A percentile compares a stretch with the other conserved stretches of the same genome.
phyloP scores from a whole-genome alignment of 2,329 filamentous ascomycete genomes.

The Sodiomyces alkalinus region DNA sequence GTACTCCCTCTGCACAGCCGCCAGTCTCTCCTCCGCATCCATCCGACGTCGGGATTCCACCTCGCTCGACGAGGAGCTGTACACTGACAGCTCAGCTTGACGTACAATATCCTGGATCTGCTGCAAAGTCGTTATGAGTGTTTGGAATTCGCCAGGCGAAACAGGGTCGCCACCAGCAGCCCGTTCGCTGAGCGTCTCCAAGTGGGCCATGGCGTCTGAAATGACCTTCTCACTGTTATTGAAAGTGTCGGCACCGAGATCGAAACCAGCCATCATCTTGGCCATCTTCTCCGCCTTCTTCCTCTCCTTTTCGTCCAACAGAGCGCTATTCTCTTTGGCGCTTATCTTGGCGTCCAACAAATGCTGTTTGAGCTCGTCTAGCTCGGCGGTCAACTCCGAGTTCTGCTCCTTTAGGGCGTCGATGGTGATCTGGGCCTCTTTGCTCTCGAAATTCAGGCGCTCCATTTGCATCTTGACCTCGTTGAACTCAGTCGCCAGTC shows the following conservation, averaged over 20 bases:
- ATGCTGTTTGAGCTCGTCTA: conserved; percentile 93
- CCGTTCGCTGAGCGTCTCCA: conserved; percentile 65
- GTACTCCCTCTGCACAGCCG: conserved; percentile 65
- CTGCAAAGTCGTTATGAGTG: conserved; percentile 62
- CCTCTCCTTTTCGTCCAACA: conserved; percentile 92
- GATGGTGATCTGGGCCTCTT: conserved; percentile 95
- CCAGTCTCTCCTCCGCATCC: conserved; percentile 64
- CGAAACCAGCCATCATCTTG: conserved; percentile 99
- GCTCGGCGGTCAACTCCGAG: conserved; percentile 73
- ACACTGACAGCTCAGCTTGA: conserved; percentile 79
- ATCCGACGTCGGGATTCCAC: conserved; percentile 51
- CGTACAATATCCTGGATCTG: conserved; percentile 87
- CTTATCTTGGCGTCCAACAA: conserved; percentile 93
- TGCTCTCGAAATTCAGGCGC: conserved; percentile 87
- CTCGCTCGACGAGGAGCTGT: conserved; percentile 50
- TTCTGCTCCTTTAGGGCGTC: conserved; percentile 95
- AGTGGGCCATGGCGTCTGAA: conserved; percentile 65
- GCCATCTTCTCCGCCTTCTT: conserved; percentile 99
- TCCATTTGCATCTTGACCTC: conserved; percentile 95
- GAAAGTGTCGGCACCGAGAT: conserved; percentile 83
- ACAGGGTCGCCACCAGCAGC: conserved; percentile 65
- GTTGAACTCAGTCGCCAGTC: conserved; percentile 70
- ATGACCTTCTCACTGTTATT: conserved; percentile 85
- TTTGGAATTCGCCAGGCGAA: conserved; percentile 64
- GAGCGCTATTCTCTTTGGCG: conserved; percentile 80